A percentile compares a stretch with the other conserved stretches of the same genome.
Evolutionary conservation across 257 asterid genomes (phyloP).

Genomic region (Capsicum chinense): DNA sequence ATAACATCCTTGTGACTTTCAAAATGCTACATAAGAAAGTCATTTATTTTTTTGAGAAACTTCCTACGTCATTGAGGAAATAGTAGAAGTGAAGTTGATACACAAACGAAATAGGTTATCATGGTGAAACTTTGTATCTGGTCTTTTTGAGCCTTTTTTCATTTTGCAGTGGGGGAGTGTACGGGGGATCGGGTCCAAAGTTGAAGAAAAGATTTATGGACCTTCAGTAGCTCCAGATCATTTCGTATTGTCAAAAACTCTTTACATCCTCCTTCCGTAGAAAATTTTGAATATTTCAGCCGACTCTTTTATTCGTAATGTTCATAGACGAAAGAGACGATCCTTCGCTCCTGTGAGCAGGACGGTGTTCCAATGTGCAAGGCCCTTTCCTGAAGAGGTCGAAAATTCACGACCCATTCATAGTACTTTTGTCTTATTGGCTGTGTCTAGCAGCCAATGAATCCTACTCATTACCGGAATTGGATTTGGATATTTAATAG

Average conservation of each 20-base stretch:
- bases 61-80: slow-evolving; percentile 10
- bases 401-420: neutral
- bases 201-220: neutral
- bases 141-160: neutral
- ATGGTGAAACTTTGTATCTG: neutral
- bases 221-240: neutral
- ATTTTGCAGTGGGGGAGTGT: neutral
- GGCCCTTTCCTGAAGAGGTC: neutral
- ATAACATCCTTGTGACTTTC: neutral
- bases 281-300: neutral
- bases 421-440: neutral
- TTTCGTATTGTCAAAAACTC: neutral
- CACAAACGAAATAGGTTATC: neutral
- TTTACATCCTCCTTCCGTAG: neutral
- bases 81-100: slow-evolving; percentile 3
- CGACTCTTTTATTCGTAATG: neutral
- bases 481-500: neutral
- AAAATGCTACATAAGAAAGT: neutral
- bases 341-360: neutral
- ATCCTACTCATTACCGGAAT: neutral
- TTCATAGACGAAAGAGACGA: neutral
- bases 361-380: neutral
- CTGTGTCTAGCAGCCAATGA: neutral
- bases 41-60: neutral
- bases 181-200: neutral